Percentiles rank a stretch among this genome's conserved stretches.
Conservation (phyloP, 768 basidiomycete genomes). For the Pilatotrama ljubarskyi region DNA sequence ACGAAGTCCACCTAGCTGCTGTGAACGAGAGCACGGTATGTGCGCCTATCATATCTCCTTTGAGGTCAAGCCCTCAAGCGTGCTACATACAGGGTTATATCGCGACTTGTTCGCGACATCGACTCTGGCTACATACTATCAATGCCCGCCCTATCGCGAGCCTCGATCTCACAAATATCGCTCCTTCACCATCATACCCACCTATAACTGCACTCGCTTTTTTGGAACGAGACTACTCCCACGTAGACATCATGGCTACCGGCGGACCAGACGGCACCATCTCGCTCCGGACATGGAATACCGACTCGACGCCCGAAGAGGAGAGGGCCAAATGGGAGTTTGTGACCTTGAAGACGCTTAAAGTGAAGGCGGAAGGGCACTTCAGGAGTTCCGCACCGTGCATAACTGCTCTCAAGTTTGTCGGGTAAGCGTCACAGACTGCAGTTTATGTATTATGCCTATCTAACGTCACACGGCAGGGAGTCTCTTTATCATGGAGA, state of each 20-base stretch:
- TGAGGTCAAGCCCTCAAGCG: neutral
- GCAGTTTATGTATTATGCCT: too few species aligned
- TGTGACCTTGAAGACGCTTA: slow-evolving; percentile 65
- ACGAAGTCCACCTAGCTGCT: slow-evolving; percentile 64
- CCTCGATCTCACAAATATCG: slow-evolving; percentile 55
- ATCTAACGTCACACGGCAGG: slow-evolving; percentile 31
- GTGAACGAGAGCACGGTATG: slow-evolving; percentile 88
- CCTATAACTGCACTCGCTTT: slow-evolving; percentile 77
- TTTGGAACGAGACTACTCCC: slow-evolving; percentile 85
- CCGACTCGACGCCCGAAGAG: slow-evolving; percentile 67
- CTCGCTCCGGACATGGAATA: slow-evolving; percentile 80
- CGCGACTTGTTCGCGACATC: slow-evolving; percentile 73
- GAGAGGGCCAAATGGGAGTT: slow-evolving; percentile 77
- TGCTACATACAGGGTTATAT: slow-evolving; percentile 68
- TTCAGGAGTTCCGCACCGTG: slow-evolving; percentile 47
- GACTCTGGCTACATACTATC: slow-evolving; percentile 80
- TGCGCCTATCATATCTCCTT: slow-evolving; percentile 10
- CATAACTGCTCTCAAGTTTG: slow-evolving; percentile 79
- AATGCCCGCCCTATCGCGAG: slow-evolving; percentile 79
- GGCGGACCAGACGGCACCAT: slow-evolving; percentile 77
- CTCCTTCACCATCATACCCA: slow-evolving; percentile 33
- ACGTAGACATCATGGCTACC: slow-evolving; percentile 76
- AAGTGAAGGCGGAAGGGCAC: slow-evolving; percentile 43
- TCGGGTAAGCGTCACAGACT: slow-evolving; percentile 53
- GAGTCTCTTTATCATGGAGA: slow-evolving; percentile 68